These are phyloP conservation scores for Ceratocystis ficicola DNA, from an alignment of 2,329 filamentous ascomycete genomes.

Conservation along the genomic window DNA sequence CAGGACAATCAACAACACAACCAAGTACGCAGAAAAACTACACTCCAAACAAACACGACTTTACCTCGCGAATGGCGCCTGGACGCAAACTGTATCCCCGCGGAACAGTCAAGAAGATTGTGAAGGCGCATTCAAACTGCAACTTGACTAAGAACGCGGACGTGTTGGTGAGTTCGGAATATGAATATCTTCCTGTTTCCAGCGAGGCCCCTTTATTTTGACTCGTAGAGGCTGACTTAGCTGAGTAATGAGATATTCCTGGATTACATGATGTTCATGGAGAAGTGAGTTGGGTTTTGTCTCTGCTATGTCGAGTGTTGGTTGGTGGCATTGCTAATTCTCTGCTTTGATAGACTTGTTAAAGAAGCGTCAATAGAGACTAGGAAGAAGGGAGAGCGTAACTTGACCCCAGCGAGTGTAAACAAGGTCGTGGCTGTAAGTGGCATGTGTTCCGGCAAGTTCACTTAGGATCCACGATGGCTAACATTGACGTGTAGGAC, in stretches of 20 bases:
- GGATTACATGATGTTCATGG: conserved; percentile 73
- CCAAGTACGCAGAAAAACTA: too few relatives aligned
- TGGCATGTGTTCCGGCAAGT: conserved; percentile 19
- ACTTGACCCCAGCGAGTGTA: conserved; percentile 62
- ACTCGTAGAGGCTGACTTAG: neutral
- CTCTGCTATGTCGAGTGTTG: neutral
- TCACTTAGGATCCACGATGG: conserved; percentile 9
- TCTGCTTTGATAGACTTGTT: conserved; percentile 45
- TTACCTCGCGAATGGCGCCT: conserved; percentile 38
- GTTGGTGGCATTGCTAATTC: neutral
- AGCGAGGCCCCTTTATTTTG: neutral
- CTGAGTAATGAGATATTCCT: conserved; percentile 59
- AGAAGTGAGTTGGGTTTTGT: conserved; percentile 35
- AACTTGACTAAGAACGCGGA: conserved; percentile 76
- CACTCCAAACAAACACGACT: neutral
- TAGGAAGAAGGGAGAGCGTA: conserved; percentile 60
- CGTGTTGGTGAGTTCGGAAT: conserved; percentile 47
- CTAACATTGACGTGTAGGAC: conserved; percentile 35
- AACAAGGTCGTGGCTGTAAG: conserved; percentile 64
- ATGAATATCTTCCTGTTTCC: neutral
- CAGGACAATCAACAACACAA: neutral
- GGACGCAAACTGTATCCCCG: conserved; percentile 71
- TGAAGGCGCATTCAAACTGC: conserved; percentile 76
- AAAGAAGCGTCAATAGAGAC: conserved; percentile 68
- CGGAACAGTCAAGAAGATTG: conserved; percentile 72